phyloP scores from a whole-genome alignment of 2,329 filamentous ascomycete species.

The Monosporascus cannonballus region DNA sequence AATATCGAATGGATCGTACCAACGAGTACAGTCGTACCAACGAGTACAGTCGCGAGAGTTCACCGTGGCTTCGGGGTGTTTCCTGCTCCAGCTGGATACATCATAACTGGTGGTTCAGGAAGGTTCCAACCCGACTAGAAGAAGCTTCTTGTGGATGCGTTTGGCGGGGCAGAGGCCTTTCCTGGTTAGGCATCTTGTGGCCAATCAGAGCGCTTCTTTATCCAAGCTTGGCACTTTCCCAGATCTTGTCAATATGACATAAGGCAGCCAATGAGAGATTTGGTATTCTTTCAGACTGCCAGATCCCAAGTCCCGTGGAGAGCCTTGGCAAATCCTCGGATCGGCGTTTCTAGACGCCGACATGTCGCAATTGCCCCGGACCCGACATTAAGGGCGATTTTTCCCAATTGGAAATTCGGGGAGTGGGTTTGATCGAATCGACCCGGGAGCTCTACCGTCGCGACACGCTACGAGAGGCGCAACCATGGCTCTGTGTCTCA shows the following conservation, averaged over 20 bases:
- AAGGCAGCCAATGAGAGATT: not conserved
- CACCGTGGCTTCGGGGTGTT: not conserved
- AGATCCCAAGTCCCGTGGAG: too few species aligned
- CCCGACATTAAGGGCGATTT: not conserved
- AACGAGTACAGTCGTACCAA: not conserved
- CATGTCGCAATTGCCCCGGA: not conserved
- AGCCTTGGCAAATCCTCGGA: not conserved
- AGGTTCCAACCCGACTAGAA: not conserved
- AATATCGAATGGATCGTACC: not conserved
- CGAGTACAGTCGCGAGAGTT: not conserved
- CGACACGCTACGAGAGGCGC: slow-evolving; percentile 1
- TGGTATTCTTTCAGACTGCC: not conserved
- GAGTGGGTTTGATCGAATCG: too few species aligned
- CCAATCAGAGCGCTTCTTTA: not conserved
- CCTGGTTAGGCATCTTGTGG: not conserved
- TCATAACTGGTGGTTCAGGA: not conserved
- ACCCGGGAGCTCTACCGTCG: not conserved
- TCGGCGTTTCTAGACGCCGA: not conserved
- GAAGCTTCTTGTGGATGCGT: not conserved
- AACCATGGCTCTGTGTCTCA: slow-evolving; percentile 31
- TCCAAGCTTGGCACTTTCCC: not conserved
- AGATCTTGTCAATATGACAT: not conserved
- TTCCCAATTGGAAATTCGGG: not conserved
- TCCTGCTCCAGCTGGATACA: not conserved
- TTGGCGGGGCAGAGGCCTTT: not conserved